Conservation (phyloP, 495 filamentous ascomycete genomes). For the Neurospora sp. region DNA sequence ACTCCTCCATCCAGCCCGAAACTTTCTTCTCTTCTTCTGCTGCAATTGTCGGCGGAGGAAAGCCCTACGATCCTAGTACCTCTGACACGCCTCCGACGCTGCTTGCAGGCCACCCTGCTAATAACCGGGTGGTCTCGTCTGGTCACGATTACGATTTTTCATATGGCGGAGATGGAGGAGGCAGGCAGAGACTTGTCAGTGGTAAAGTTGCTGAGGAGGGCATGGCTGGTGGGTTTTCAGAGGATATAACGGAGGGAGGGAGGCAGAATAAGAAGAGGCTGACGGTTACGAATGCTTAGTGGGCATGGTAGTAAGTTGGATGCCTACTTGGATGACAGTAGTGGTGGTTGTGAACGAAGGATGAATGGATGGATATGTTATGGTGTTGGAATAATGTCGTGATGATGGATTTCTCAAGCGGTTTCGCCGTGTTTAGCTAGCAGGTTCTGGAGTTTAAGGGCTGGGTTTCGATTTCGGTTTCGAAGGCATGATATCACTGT, state of each 20-base stretch:
- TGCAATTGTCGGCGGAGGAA: conserved; percentile 5
- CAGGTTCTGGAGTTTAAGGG: background rate
- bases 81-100: conserved; percentile 39
- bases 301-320: background rate
- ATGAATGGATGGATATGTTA: background rate
- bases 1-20: conserved; percentile 43
- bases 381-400: background rate
- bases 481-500: background rate
- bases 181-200: conserved; percentile 57
- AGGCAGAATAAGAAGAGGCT: background rate
- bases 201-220: conserved; percentile 84
- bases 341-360: background rate
- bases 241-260: background rate
- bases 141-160: conserved; percentile 50
- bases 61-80: conserved; percentile 40
- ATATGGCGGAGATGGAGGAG: background rate
- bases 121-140: conserved; percentile 36
- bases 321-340: conserved; percentile 1
- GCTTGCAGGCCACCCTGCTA: conserved; percentile 16
- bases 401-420: background rate
- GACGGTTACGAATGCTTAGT: background rate
- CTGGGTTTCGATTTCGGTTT: background rate
- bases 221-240: conserved; percentile 31
- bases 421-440: background rate
- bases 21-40: conserved; percentile 33